Conservation (phyloP, 176 grass and related monocot species). For the Dactylis glomerata region DNA sequence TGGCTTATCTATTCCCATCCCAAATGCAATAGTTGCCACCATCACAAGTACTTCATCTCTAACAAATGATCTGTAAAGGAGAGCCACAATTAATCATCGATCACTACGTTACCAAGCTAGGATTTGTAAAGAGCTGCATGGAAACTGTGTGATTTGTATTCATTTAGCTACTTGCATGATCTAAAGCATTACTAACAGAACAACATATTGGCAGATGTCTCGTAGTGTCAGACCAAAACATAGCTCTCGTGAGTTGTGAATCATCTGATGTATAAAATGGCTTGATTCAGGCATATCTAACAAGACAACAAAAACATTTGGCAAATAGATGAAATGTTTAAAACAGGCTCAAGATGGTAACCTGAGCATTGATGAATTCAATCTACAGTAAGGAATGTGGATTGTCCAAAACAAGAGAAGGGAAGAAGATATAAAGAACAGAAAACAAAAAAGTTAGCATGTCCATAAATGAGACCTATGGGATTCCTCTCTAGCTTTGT, state of each 20-base stretch:
- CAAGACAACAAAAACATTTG: background rate
- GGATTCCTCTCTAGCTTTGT: constrained; percentile 68
- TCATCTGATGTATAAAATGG: constrained; percentile 15
- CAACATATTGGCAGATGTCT: constrained; percentile 10
- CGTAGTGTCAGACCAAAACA: constrained; percentile 22
- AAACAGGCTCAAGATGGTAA: background rate
- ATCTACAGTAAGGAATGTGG: background rate
- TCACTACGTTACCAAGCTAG: background rate
- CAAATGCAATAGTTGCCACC: constrained; percentile 97
- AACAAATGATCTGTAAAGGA: constrained; percentile 74
- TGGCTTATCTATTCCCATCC: constrained; percentile 98
- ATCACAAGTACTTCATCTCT: constrained; percentile 83
- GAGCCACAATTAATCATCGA: constrained; percentile 21
- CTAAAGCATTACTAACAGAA: constrained; percentile 4
- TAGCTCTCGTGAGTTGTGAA: background rate
- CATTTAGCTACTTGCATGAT: constrained; percentile 1
- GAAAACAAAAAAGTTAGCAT: constrained; percentile 18
- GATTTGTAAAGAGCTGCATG: constrained; percentile 1
- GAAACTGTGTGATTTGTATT: background rate
- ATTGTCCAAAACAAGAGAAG: constrained; percentile 2
- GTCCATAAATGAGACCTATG: constrained; percentile 59
- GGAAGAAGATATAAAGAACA: constrained; percentile 13
- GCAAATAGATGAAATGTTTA: constrained; percentile 2
- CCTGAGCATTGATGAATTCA: background rate
- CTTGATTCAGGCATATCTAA: constrained; percentile 12